A percentile compares a stretch with the other conserved stretches of the same genome.
phyloP scores from a whole-genome alignment of 2,329 filamentous ascomycete genomes.

The Scytalidium lignicola region DNA sequence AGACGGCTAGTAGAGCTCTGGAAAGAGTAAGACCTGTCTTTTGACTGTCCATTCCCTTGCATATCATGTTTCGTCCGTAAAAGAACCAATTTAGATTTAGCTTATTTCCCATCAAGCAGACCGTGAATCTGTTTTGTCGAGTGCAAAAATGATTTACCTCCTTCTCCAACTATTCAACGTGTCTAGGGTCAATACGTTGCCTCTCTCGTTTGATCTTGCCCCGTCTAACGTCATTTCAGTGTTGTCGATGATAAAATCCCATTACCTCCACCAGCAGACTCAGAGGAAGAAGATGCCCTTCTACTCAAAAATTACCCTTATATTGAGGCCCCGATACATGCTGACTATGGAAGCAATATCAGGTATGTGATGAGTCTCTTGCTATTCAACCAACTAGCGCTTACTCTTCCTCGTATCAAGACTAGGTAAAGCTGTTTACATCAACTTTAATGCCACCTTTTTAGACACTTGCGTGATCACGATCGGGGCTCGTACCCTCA shows the following conservation, averaged over 20 bases:
- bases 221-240: slow-evolving; percentile 7
- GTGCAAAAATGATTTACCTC: no score
- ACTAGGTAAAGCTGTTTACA: slow-evolving; percentile 65
- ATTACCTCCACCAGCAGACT: slow-evolving; percentile 53
- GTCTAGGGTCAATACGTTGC: not conserved
- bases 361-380: slow-evolving; percentile 33
- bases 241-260: slow-evolving; percentile 57
- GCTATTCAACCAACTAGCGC: slow-evolving; percentile 1
- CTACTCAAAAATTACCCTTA: slow-evolving; percentile 62
- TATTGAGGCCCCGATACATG: slow-evolving; percentile 63
- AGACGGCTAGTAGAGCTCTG: slow-evolving; percentile 62
- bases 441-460: slow-evolving; percentile 72
- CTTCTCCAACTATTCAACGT: no score
- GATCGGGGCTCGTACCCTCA: slow-evolving; percentile 70
- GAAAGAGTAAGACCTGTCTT: slow-evolving; percentile 56
- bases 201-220: not conserved
- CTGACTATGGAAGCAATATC: slow-evolving; percentile 77
- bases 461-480: slow-evolving; percentile 72
- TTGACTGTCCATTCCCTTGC: not conserved
- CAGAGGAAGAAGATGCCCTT: slow-evolving; percentile 58
- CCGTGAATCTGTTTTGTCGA: no score
- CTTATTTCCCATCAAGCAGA: not conserved
- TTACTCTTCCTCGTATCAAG: slow-evolving; percentile 23
- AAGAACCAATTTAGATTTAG: not conserved
- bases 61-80: not conserved